phyloP scores from a whole-genome alignment of 2,329 filamentous ascomycete species.

The Calonectria henricotiae region DNA sequence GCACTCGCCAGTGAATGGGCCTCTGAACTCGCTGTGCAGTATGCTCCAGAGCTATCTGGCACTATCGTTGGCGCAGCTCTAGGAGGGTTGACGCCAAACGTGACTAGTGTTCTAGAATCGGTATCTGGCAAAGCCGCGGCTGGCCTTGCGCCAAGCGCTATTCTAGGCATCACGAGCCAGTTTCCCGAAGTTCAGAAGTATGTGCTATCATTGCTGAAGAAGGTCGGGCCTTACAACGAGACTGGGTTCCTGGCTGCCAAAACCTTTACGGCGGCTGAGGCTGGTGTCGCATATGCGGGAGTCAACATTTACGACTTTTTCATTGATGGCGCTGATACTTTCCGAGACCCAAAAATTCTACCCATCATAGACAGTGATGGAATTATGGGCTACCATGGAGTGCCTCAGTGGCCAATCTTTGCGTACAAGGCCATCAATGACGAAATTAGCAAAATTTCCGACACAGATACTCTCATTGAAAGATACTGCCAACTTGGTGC shows the following conservation, averaged over 20 bases:
- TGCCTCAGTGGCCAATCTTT: conserved; percentile 48
- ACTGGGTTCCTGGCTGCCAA: conserved; percentile 47
- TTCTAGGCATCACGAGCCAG: conserved; percentile 48
- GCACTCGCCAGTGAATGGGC: conserved; percentile 69
- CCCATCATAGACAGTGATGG: conserved; percentile 43
- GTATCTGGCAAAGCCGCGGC: conserved; percentile 53
- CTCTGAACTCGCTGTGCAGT: conserved; percentile 67
- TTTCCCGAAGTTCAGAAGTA: conserved; percentile 43
- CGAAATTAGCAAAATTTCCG: conserved; percentile 42
- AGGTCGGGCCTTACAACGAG: conserved; percentile 40
- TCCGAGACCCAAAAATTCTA: conserved; percentile 37
- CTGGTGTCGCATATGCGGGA: conserved; percentile 37
- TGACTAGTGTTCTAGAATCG: conserved; percentile 56
- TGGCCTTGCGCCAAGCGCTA: conserved; percentile 44
- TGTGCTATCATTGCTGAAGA: conserved; percentile 45
- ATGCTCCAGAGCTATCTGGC: conserved; percentile 66
- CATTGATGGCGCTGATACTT: conserved; percentile 11
- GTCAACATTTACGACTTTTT: conserved; percentile 44
- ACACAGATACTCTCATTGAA: conserved; percentile 45
- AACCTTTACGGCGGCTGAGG: conserved; percentile 30
- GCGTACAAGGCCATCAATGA: conserved; percentile 45
- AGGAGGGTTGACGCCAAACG: conserved; percentile 65
- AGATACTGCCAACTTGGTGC: conserved; percentile 45
- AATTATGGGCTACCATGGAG: conserved; percentile 50
- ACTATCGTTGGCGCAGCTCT: conserved; percentile 66